Conservation (phyloP, 2,329 filamentous ascomycete species). For the Xylariaceae sp. region DNA sequence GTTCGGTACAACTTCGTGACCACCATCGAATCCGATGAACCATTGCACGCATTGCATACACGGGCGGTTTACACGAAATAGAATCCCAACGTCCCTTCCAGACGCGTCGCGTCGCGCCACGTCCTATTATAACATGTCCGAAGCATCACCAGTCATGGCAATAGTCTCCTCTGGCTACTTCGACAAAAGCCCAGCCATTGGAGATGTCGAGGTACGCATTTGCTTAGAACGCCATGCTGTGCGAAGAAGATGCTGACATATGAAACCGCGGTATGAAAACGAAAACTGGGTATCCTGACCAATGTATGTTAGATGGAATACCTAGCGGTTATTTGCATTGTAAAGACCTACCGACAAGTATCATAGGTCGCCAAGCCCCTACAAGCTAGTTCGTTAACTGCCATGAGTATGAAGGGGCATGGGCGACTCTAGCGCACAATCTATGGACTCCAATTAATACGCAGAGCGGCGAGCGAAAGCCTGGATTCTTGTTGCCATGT, state of each 20-base stretch:
- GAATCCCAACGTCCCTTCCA: background rate
- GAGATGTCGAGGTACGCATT: background rate
- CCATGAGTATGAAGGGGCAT: background rate
- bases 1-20: conserved; percentile 7
- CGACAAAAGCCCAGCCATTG: background rate
- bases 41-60: conserved; percentile 4
- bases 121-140: conserved; percentile 3
- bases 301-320: background rate
- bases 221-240: conserved; percentile 1
- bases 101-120: background rate
- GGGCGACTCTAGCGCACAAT: background rate
- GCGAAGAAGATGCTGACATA: conserved; percentile 3
- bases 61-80: background rate
- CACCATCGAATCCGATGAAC: conserved; percentile 10
- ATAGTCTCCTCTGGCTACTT: background rate
- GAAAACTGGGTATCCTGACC: conserved; percentile 8
- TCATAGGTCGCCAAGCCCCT: background rate
- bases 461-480: conserved; percentile 22
- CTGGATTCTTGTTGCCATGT: conserved; percentile 27
- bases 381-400: background rate
- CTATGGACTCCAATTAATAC: conserved; percentile 18
- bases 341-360: conserved; percentile 9
- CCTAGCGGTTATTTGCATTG: background rate
- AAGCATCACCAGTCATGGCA: conserved; percentile 4
- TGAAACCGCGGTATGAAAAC: conserved; percentile 4